These are phyloP conservation scores for Paxillus rubicundulus DNA, from an alignment of 768 basidiomycete species.

Conservation along the genomic window DNA sequence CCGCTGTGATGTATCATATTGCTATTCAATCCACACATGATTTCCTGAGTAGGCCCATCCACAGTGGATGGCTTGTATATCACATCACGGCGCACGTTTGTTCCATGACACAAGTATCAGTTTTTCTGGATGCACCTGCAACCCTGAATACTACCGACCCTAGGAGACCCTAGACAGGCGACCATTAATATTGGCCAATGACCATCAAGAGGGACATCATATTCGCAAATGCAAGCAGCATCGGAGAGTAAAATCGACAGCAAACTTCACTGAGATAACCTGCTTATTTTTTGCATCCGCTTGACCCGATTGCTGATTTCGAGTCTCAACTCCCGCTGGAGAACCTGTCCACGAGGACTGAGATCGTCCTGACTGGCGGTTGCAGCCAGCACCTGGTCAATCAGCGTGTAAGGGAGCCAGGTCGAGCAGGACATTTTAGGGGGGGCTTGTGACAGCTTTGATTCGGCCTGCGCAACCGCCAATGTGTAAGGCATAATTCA, in stretches of 20 bases:
- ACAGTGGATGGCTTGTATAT: too few relatives aligned
- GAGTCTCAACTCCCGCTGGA: constrained; percentile 51
- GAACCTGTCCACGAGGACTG: constrained; percentile 38
- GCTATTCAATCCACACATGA: not conserved
- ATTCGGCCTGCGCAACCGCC: constrained; percentile 45
- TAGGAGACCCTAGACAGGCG: too few relatives aligned
- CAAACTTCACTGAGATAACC: constrained; percentile 26
- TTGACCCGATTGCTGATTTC: constrained; percentile 64
- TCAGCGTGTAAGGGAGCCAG: constrained; percentile 81
- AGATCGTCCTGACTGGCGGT: constrained; percentile 52
- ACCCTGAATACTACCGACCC: too few relatives aligned
- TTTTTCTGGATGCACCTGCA: too few relatives aligned
- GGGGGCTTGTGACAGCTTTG: constrained; percentile 48
- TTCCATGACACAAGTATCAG: too few relatives aligned
- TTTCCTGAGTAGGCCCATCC: not conserved
- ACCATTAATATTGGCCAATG: too few relatives aligned
- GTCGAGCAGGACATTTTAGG: constrained; percentile 58
- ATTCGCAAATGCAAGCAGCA: not conserved
- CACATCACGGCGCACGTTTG: too few relatives aligned
- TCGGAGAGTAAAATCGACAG: not conserved
- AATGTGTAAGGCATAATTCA: constrained; percentile 6
- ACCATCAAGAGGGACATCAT: not conserved
- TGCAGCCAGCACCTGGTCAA: constrained; percentile 77
- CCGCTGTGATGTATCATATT: constrained; percentile 22
- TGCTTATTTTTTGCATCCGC: constrained; percentile 65